Conservation (phyloP, 1,284 basidiomycete species). For the Cryptococcus sp. region DNA sequence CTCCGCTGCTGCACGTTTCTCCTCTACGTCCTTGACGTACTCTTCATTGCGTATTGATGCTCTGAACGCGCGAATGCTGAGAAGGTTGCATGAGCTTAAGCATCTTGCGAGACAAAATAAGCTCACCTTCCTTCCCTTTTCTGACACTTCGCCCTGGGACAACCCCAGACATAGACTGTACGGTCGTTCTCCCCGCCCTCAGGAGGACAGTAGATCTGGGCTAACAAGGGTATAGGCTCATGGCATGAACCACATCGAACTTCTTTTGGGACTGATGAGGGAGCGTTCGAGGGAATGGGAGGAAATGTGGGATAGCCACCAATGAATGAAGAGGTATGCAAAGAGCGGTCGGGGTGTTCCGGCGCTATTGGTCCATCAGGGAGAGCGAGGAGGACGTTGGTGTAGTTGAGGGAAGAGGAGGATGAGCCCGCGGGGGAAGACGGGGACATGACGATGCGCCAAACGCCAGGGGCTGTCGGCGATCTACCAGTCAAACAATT, state of each 20-base stretch:
- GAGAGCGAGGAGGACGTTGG: slow-evolving; percentile 49
- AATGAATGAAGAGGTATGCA: slow-evolving; percentile 43
- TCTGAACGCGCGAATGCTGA: slow-evolving; percentile 49
- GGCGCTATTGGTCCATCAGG: slow-evolving; percentile 48
- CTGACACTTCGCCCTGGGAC: slow-evolving; percentile 46
- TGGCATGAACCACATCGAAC: slow-evolving; percentile 46
- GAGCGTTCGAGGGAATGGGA: slow-evolving; percentile 24
- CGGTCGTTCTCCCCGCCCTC: slow-evolving; percentile 54
- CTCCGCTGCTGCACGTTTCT: slow-evolving; percentile 40
- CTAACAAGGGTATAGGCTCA: slow-evolving; percentile 46
- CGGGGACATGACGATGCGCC: slow-evolving; percentile 27
- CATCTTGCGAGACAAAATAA: not conserved
- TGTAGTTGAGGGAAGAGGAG: slow-evolving; percentile 36
- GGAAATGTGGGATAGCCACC: slow-evolving; percentile 54
- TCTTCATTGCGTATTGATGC: slow-evolving; percentile 52
- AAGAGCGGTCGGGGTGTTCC: slow-evolving; percentile 27
- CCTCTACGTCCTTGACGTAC: slow-evolving; percentile 50
- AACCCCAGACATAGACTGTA: slow-evolving; percentile 52
- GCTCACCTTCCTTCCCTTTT: slow-evolving; percentile 46
- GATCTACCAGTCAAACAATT: not conserved
- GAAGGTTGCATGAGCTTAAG: not conserved
- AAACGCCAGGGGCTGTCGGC: not conserved
- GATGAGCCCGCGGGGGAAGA: slow-evolving; percentile 40
- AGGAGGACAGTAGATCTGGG: slow-evolving; percentile 54
- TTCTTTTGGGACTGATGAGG: slow-evolving; percentile 21